These are phyloP conservation scores for Tirmania nivea DNA, from an alignment of 495 filamentous ascomycete genomes.

Conservation along the genomic window DNA sequence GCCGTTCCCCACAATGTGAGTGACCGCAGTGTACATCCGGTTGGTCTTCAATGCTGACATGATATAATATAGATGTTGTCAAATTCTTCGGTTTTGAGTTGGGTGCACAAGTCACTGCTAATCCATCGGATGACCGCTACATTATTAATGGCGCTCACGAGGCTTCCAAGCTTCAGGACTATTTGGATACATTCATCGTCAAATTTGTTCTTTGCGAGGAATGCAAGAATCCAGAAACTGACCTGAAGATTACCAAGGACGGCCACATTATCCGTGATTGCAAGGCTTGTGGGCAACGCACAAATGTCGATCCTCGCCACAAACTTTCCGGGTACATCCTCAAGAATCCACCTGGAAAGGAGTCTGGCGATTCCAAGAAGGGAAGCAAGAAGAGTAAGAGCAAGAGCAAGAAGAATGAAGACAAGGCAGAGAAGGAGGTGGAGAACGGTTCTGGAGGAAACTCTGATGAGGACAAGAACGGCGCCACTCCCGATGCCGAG, in stretches of 20 bases:
- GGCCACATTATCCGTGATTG: conserved; percentile 79
- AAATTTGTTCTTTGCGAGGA: conserved; percentile 98
- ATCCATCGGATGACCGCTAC: conserved; percentile 93
- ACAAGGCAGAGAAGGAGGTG: conserved; percentile 38
- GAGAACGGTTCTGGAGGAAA: conserved; percentile 41
- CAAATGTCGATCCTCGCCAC: conserved; percentile 72
- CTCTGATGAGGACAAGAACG: conserved; percentile 37
- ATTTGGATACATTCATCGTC: conserved; percentile 91
- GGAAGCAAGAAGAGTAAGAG: conserved; percentile 66
- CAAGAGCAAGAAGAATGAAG: conserved; percentile 37
- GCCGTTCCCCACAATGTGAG: conserved; percentile 60
- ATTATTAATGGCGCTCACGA: conserved; percentile 99
- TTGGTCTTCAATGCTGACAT: conserved; percentile 8
- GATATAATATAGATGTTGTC: conserved; percentile 42
- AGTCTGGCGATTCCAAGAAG: conserved; percentile 43
- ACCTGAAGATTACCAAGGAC: conserved; percentile 68
- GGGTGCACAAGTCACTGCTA: conserved; percentile 92
- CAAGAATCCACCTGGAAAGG: conserved; percentile 79
- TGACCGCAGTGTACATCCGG: too few relatives aligned
- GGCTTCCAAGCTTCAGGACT: conserved; percentile 84
- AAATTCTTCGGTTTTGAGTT: conserved; percentile 99
- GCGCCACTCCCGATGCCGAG: conserved; percentile 30
- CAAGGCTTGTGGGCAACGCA: conserved; percentile 91
- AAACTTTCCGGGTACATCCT: conserved; percentile 96
- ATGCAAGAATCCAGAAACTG: conserved; percentile 98